These are phyloP conservation scores for Cyberlindnera xishuangbannaensis DNA, from an alignment of 805 yeast genomes.

Conservation along the genomic window DNA sequence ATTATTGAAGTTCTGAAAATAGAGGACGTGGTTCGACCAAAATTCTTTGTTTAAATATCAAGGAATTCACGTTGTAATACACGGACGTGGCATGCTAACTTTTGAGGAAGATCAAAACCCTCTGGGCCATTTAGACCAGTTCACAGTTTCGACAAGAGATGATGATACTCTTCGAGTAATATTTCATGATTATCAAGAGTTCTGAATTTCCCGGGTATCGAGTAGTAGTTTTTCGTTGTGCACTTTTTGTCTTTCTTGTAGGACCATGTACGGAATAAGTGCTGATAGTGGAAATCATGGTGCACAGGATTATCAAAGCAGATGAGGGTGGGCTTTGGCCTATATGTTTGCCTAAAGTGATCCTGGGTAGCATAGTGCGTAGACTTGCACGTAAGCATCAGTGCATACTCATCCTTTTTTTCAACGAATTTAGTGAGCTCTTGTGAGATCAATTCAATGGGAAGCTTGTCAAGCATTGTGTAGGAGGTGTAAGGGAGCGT, in stretches of 20 bases:
- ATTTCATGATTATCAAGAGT: slow-evolving; percentile 4
- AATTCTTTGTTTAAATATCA: too few relatives aligned
- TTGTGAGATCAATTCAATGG: slow-evolving; percentile 17
- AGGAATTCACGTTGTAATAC: too few relatives aligned
- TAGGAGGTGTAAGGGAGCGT: background rate
- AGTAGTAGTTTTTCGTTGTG: slow-evolving; percentile 13
- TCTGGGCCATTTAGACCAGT: too few relatives aligned
- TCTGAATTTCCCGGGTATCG: slow-evolving; percentile 7
- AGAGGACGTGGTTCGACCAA: too few relatives aligned
- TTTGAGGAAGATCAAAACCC: too few relatives aligned
- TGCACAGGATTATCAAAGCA: slow-evolving; percentile 19
- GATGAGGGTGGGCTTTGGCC: slow-evolving; percentile 12
- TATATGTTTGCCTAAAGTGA: slow-evolving; percentile 8
- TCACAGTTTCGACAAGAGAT: slow-evolving; percentile 7
- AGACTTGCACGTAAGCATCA: slow-evolving; percentile 19
- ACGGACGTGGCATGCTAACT: too few relatives aligned
- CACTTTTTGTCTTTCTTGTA: slow-evolving; percentile 6
- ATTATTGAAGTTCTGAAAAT: too few relatives aligned
- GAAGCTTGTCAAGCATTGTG: slow-evolving; percentile 20
- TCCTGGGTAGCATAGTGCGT: slow-evolving; percentile 15
- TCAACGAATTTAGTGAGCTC: slow-evolving; percentile 15
- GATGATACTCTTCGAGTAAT: slow-evolving; percentile 8
- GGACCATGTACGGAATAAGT: slow-evolving; percentile 6
- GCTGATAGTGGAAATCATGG: slow-evolving; percentile 14
- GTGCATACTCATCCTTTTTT: slow-evolving; percentile 15